Evolutionary conservation across 352 stramenopile species (phyloP), one percentile per base, ranked within the genome.

Genomic region (Phytopythium helicoides): DNA sequence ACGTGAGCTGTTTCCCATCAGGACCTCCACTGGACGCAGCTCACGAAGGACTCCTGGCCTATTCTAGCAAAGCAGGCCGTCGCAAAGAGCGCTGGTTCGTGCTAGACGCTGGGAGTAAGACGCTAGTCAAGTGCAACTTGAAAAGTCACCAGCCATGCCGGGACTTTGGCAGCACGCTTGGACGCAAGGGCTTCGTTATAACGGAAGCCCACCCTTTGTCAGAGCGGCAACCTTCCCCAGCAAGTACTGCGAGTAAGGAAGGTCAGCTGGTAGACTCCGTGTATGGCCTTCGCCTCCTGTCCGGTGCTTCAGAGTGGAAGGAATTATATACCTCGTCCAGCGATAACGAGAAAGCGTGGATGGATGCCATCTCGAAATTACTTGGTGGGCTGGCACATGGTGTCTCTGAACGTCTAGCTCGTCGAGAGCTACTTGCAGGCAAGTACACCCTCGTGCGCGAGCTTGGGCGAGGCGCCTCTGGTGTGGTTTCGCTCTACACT

Each of bases 61-160:
- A 89, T 37, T 51, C 74, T 40, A 60, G 69, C 52, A 83, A 75
- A 52, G 37, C 54, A 25, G 66, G 58, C 18, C 44, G 53, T 16
- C 83, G 73, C 72, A 89, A 89, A 52, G 76, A 86, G 51, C 73
- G 78, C 5, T 89, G 78, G 76, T 92, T 89, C 62, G 51, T 81
- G 9, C 58, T 92, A 18, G 72, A 92, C 52, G 55, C 47, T 10
- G 28, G 64, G 15, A 67, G 68, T 11, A 51, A 55, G 7, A 63
- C 64, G n/a, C 47, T 89, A 6, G 38, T 85, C 26, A 89, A 88
- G 37, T 88, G 76, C 46, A 60, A 58, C 22, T 38, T 47, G 5
- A 58, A 54, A 3, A 75, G 25, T 16, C 68, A 67, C 16, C 56
- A 70, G 25, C 66, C 63, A 6, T 62, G 71, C 11, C 56, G 52